These are phyloP conservation scores for Monosporozyma siamensis DNA, from an alignment of 805 yeast species.

Conservation along the genomic window DNA sequence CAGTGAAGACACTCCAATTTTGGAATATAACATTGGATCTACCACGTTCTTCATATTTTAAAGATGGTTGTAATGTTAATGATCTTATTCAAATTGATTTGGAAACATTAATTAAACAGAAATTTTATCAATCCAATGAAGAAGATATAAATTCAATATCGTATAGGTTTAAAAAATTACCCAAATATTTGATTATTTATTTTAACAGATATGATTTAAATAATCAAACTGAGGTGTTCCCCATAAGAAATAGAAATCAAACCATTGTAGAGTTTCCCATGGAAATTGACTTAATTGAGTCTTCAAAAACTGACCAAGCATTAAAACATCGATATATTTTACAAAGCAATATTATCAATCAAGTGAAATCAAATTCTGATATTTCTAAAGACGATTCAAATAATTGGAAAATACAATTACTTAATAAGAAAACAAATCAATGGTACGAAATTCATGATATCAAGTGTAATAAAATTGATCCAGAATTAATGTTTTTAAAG, in stretches of 20 bases:
- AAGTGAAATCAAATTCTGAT: slow-evolving; percentile 11
- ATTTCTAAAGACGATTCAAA: slow-evolving; percentile 28
- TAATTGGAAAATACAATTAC: slow-evolving; percentile 43
- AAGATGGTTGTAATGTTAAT: slow-evolving; percentile 37
- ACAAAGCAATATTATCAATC: slow-evolving; percentile 40
- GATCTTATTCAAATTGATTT: slow-evolving; percentile 41
- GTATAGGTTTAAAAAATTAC: slow-evolving; percentile 33
- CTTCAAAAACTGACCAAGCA: not conserved
- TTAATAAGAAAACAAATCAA: slow-evolving; percentile 32
- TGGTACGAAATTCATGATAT: slow-evolving; percentile 59
- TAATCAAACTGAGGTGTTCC: slow-evolving; percentile 20
- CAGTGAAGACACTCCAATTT: slow-evolving; percentile 13
- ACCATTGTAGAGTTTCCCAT: slow-evolving; percentile 54
- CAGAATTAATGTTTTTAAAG: slow-evolving; percentile 50
- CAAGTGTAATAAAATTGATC: slow-evolving; percentile 37
- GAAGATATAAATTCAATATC: not conserved
- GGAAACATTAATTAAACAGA: slow-evolving; percentile 33
- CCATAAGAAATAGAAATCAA: slow-evolving; percentile 41
- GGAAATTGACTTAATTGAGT: slow-evolving; percentile 21
- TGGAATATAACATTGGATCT: slow-evolving; percentile 43
- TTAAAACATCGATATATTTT: slow-evolving; percentile 23
- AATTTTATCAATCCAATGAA: slow-evolving; percentile 23
- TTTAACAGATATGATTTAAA: slow-evolving; percentile 41
- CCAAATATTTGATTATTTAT: slow-evolving; percentile 47
- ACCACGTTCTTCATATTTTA: slow-evolving; percentile 50